Evolutionary conservation across 495 filamentous ascomycete genomes (phyloP), one percentile per base, ranked within the genome.

Genomic region (Rusavskia elegans): DNA sequence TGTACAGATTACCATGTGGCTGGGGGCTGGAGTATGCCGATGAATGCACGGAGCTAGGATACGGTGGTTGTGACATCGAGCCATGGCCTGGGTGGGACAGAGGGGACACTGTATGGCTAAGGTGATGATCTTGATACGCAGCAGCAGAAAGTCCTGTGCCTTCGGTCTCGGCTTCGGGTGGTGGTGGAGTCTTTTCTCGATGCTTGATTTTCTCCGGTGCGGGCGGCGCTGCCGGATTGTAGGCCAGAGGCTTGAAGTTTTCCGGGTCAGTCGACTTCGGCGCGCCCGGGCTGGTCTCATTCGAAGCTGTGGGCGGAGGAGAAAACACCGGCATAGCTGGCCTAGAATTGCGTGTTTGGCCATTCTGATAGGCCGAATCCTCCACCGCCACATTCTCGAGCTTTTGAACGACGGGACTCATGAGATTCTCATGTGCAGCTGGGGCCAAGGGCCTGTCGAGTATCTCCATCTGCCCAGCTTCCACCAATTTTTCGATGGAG

Each of bases 121-220:
- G 32, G 2, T 67, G 63, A 19, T 83, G 72, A 56, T 92, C 87
- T 45, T 78, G 72, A 52, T 75, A 78, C 0, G 81, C 72, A 3
- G 85, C 84, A 20, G 78, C 78, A 45, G 75, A 74, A 10, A 94
- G 70, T 3, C 85, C 86, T 36, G 86, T 88, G 11, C 82, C 80
- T 29, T 46, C 44, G 30, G 68, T 68, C 40, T 70, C 79, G 30
- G 81, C 84, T 59, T 90, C 84, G 14, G 76, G 74, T 30, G 83
- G 83, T 7, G 89, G 89, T 9, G 87, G 88, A 0, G 89, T 95
- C 71, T 94, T 92, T 68, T 95, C 88, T 45, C 89, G 80, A 58
- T 89, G 78, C 50, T 80, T 74, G 58, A 93, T 83, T 14, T 79
- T 80, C 61, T 95, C 89, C 3, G 89, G 85, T 1, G 86, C 86